Conservation (phyloP, 768 basidiomycete genomes). For the Sistotremastrum suecicum region DNA sequence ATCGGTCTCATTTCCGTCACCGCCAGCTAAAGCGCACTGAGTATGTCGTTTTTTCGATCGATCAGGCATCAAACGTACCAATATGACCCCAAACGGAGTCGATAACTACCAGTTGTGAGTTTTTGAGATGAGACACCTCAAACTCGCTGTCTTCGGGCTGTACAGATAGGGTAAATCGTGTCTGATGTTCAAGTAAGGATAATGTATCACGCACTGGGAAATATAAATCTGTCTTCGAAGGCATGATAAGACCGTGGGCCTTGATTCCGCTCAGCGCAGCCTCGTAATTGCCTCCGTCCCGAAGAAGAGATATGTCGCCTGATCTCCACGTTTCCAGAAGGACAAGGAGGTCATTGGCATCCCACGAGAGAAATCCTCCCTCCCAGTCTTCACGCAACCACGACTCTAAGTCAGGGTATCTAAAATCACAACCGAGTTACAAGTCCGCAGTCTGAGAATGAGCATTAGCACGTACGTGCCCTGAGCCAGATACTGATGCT, state of each 20-base stretch:
- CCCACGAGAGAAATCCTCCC: conserved; percentile 29
- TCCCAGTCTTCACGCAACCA: conserved; percentile 44
- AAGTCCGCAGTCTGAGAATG: not conserved
- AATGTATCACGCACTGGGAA: conserved; percentile 28
- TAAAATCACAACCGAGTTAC: conserved; percentile 6
- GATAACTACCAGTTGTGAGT: conserved; percentile 36
- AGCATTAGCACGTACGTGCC: conserved; percentile 21
- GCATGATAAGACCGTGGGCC: conserved; percentile 42
- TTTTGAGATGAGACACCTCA: conserved; percentile 30
- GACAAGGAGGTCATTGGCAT: conserved; percentile 40
- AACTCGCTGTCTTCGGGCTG: conserved; percentile 40
- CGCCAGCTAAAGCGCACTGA: too few species aligned
- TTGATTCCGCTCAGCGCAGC: conserved; percentile 28
- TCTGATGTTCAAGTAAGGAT: not conserved
- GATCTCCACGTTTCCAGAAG: conserved; percentile 36
- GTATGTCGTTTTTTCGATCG: too few species aligned
- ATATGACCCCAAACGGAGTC: conserved; percentile 45
- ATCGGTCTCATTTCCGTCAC: too few species aligned
- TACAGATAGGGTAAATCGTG: not conserved
- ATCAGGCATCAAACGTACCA: conserved; percentile 19
- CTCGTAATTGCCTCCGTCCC: conserved; percentile 28
- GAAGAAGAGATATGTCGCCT: conserved; percentile 32
- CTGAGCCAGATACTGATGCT: conserved; percentile 28
- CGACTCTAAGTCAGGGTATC: conserved; percentile 32
- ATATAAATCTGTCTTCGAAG: conserved; percentile 44